Conservation (phyloP, 2,329 filamentous ascomycete species). For the Trichocomaceae sp. region DNA sequence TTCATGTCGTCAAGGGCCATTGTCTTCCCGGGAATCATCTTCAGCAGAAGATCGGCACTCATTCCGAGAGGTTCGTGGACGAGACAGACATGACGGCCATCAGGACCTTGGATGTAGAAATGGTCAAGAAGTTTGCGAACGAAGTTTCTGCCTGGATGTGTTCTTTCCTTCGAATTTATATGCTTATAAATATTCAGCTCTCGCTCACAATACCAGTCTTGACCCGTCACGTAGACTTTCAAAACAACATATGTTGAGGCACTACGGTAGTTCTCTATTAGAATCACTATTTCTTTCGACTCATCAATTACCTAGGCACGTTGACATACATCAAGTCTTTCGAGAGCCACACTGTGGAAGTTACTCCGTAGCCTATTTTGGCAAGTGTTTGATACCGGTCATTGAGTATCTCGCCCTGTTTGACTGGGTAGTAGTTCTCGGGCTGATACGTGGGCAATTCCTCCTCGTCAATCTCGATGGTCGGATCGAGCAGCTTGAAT, state of each 20-base stretch:
- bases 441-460: neutral
- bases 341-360: conserved; percentile 32
- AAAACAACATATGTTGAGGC: conserved; percentile 19
- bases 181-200: conserved; percentile 21
- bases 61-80: conserved; percentile 40
- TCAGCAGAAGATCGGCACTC: conserved; percentile 34
- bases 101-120: neutral
- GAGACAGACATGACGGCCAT: conserved; percentile 26
- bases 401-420: conserved; percentile 26
- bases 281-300: too few species aligned
- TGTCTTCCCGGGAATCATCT: conserved; percentile 27
- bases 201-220: conserved; percentile 24
- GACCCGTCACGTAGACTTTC: conserved; percentile 22
- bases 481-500: too few species aligned
- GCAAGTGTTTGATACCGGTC: conserved; percentile 29
- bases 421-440: conserved; percentile 22
- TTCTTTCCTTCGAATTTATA: neutral
- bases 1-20: conserved; percentile 27
- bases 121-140: conserved; percentile 15
- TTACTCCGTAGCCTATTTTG: conserved; percentile 32
- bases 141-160: conserved; percentile 23
- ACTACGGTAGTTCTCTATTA: neutral
- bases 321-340: conserved; percentile 20
- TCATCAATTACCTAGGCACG: too few species aligned
- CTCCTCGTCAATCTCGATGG: conserved; percentile 7